phyloP scores from a whole-genome alignment of 495 filamentous ascomycete genomes.

The Delitschia confertaspora region DNA sequence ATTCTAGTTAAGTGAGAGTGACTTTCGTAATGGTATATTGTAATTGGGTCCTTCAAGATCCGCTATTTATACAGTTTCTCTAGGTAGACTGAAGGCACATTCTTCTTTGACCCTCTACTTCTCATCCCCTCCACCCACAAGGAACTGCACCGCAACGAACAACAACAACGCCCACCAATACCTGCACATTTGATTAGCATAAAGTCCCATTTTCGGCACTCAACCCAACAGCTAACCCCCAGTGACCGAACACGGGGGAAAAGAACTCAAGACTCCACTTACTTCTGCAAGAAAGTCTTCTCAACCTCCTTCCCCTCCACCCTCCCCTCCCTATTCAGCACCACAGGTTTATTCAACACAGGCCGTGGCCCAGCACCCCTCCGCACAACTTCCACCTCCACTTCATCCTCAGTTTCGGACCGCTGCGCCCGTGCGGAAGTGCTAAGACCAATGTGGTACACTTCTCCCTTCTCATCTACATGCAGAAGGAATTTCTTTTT shows the following conservation, averaged over 20 bases:
- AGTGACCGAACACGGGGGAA: background rate
- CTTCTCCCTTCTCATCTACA: conserved; percentile 28
- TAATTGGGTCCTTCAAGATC: too few species aligned
- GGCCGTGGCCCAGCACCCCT: conserved; percentile 44
- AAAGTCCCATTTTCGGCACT: conserved; percentile 17
- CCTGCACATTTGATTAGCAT: conserved; percentile 28
- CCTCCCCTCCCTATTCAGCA: conserved; percentile 53
- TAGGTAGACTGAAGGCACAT: too few species aligned
- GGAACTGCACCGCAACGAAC: conserved; percentile 32
- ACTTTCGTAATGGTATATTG: too few species aligned
- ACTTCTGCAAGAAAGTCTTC: conserved; percentile 68
- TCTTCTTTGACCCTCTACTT: too few species aligned
- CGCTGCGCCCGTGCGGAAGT: conserved; percentile 18
- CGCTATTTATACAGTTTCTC: too few species aligned
- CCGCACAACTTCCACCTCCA: conserved; percentile 39
- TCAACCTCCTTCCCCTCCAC: conserved; percentile 44
- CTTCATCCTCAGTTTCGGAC: conserved; percentile 39
- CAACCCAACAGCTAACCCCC: too few species aligned
- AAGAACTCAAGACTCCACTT: conserved; percentile 28
- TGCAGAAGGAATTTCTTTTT: conserved; percentile 32
- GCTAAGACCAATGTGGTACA: conserved; percentile 33
- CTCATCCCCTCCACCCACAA: conserved; percentile 28
- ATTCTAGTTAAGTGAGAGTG: too few species aligned
- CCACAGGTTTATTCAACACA: conserved; percentile 55
- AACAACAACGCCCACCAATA: conserved; percentile 43